Conservation (phyloP, 2,329 filamentous ascomycete species). For the Xylariales sp. region DNA sequence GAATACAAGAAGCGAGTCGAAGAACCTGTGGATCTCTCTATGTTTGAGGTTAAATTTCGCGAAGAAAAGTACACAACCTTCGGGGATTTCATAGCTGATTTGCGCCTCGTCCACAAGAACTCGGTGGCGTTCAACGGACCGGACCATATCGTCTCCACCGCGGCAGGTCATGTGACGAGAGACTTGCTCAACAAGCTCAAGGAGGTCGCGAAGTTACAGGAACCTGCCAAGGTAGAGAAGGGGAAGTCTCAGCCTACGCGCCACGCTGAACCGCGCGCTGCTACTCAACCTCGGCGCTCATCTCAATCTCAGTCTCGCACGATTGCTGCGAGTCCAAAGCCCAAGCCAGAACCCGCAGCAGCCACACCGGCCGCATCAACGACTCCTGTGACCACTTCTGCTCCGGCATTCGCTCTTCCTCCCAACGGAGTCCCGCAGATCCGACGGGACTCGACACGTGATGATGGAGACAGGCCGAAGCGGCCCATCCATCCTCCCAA, state of each 20-base stretch:
- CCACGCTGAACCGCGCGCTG: slow-evolving; percentile 39
- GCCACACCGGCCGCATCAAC: slow-evolving; percentile 21
- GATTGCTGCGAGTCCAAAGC: slow-evolving; percentile 28
- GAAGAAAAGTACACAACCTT: slow-evolving; percentile 63
- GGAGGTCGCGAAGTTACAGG: slow-evolving; percentile 38
- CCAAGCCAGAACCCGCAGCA: slow-evolving; percentile 24
- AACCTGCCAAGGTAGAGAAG: slow-evolving; percentile 60
- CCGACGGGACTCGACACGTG: slow-evolving; percentile 75
- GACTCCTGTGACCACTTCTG: slow-evolving; percentile 35
- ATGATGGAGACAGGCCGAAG: slow-evolving; percentile 77
- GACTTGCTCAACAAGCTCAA: slow-evolving; percentile 43
- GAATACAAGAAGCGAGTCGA: slow-evolving; percentile 66
- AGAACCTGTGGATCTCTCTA: slow-evolving; percentile 77
- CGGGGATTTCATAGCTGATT: slow-evolving; percentile 69
- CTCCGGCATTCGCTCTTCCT: slow-evolving; percentile 68
- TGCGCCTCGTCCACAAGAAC: slow-evolving; percentile 76
- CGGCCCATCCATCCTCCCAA: slow-evolving; percentile 90
- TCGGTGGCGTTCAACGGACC: slow-evolving; percentile 77
- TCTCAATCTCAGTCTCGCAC: slow-evolving; percentile 12
- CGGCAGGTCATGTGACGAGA: slow-evolving; percentile 52
- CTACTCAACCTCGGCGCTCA: slow-evolving; percentile 27
- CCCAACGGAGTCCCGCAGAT: slow-evolving; percentile 76
- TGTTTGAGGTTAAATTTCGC: slow-evolving; percentile 77
- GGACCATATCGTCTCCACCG: slow-evolving; percentile 65
- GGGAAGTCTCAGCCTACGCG: slow-evolving; percentile 41